Base-by-base conservation (phyloP, 495 filamentous ascomycete genomes). In the Podospora fimiseda region DNA sequence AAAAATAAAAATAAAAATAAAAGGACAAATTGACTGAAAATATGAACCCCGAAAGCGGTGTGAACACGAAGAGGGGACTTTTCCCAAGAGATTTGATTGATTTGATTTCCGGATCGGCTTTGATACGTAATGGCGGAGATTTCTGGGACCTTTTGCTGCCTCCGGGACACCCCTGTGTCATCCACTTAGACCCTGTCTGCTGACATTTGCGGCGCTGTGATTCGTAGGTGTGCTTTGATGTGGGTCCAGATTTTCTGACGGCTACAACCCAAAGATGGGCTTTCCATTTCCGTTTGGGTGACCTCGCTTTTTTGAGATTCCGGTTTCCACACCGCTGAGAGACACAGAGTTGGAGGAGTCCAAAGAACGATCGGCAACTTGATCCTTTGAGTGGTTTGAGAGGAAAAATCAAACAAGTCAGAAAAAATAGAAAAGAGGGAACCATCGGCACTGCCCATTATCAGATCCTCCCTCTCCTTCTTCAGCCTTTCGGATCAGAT, bases 181-280 rank as follows among this genome's bases (percentile, higher is more conserved):
- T 16, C 58, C 21, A 42, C 49, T 49, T 45, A 41, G 24, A 16
- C 37, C 58, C 18, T 50, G 53, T 48, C 59, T 67, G 64, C 64
- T 67, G 64, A 67, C 64, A 67, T 59, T 67, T 44, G 43, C 23
- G 16, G 27, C 7, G 5, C 24, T 43, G 4, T 61, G 53, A 65
- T 67, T 67, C 39, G 64, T 30, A 27, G 13, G 19, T 11, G 24
- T 37, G 18, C 44, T 14, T 43, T 0, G 24, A 43, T 43, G 56
- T 40, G 56, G 56, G 41, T 37, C 56, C 20, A 11, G 3, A 22
- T 15, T 42, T 42, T 51, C 42, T 37, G 46, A 43, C 15, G 42
- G 51, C 27, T 33, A 33, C 27, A 6, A 5, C 5, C 27, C 27
- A 5, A 33, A 33, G 11, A 11, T 6, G 5, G 27, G 42, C 14